These are phyloP conservation scores for Phaeophleospora eucalypticola DNA, from an alignment of 2,329 filamentous ascomycete species.

Conservation along the genomic window DNA sequence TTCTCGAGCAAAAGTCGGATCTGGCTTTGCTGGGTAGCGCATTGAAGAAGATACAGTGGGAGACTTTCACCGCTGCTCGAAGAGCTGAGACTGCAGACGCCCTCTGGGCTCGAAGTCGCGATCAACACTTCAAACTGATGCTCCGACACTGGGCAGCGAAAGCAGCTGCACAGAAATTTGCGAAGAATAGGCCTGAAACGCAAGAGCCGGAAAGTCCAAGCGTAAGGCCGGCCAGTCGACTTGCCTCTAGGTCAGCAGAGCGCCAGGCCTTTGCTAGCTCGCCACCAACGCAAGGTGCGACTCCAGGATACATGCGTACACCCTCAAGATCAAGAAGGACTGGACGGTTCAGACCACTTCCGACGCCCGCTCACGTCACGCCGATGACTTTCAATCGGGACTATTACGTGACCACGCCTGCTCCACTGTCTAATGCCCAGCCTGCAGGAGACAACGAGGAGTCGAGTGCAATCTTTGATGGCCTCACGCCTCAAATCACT, in stretches of 20 bases:
- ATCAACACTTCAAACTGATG: constrained; percentile 54
- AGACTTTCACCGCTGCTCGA: constrained; percentile 52
- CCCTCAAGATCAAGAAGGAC: constrained; percentile 34
- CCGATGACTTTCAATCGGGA: constrained; percentile 28
- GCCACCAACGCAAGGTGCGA: constrained; percentile 18
- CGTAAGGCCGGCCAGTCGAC: constrained; percentile 28
- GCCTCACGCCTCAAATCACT: constrained; percentile 34
- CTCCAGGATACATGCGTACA: constrained; percentile 43
- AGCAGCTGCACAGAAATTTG: constrained; percentile 30
- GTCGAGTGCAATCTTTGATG: constrained; percentile 15
- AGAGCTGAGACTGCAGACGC: constrained; percentile 51
- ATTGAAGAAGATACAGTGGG: constrained; percentile 56
- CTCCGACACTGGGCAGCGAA: constrained; percentile 53
- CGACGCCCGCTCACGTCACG: constrained; percentile 28
- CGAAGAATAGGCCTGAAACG: constrained; percentile 11
- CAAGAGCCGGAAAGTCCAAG: constrained; percentile 30
- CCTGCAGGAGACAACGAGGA: constrained; percentile 7
- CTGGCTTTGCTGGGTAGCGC: constrained; percentile 45
- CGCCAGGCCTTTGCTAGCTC: constrained; percentile 14
- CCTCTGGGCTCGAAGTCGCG: constrained; percentile 49
- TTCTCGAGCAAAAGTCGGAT: constrained; percentile 45
- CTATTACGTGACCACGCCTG: constrained; percentile 27
- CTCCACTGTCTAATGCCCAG: constrained; percentile 15
- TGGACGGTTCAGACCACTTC: constrained; percentile 27
- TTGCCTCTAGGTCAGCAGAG: constrained; percentile 23